Evolutionary conservation across 306 rosid species (phyloP).

Genomic region (Sicyos baderoa): DNA sequence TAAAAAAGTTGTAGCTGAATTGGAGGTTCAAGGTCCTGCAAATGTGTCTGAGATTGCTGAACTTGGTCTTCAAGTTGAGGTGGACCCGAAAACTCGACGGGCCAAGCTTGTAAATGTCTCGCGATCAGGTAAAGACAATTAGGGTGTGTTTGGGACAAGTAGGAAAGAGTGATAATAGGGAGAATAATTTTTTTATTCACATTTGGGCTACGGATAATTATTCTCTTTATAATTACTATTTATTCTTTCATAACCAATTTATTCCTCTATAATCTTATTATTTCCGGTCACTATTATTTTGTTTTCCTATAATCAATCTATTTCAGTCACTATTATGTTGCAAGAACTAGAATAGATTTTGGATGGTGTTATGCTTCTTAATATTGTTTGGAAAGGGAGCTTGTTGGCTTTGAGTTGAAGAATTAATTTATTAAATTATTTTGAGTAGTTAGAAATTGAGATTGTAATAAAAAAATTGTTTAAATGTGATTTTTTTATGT

Average conservation of each 20-base stretch:
- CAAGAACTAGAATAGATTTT: not conserved
- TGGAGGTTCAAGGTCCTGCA: slow-evolving; percentile 60
- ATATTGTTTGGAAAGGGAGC: not conserved
- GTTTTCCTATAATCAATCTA: no score
- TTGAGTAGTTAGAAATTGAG: not conserved
- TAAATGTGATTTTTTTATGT: no score
- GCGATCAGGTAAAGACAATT: not conserved
- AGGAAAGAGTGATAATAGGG: no score
- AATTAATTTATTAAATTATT: not conserved
- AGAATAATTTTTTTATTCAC: no score
- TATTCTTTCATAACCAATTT: no score
- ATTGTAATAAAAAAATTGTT: not conserved
- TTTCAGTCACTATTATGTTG: not conserved
- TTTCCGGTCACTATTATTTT: no score
- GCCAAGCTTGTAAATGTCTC: slow-evolving; percentile 63
- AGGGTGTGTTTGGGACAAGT: not conserved
- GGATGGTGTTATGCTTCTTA: not conserved
- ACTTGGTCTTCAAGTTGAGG: slow-evolving; percentile 67
- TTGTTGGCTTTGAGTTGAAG: not conserved
- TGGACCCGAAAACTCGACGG: slow-evolving; percentile 48
- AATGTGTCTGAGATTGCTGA: slow-evolving; percentile 54
- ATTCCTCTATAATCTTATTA: no score
- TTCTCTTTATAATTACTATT: no score
- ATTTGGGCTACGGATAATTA: no score
- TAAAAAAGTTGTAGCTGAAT: slow-evolving; percentile 52